phyloP scores from a whole-genome alignment of 148 eudicot species.

The Talinum fruticosum region DNA sequence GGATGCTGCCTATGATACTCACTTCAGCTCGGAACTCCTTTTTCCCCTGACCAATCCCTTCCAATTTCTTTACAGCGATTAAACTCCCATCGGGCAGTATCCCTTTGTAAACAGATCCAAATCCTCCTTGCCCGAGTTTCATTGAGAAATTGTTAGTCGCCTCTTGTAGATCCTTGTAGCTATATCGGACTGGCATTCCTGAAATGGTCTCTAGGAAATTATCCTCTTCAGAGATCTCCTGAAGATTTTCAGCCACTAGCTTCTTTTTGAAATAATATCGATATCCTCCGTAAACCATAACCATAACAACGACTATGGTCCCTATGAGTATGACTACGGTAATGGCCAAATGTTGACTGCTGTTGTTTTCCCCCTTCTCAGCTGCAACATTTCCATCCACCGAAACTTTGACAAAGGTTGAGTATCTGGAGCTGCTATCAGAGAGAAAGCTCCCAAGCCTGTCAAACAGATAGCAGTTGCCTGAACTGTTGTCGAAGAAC shows the following conservation, averaged over 20 bases:
- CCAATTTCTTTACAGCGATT: conserved; percentile 78
- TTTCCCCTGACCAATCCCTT: conserved; percentile 93
- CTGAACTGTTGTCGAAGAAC: conserved; percentile 67
- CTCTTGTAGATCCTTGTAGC: conserved; percentile 58
- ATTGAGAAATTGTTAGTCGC: conserved; percentile 63
- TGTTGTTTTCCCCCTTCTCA: conserved; percentile 30
- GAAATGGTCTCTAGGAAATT: conserved; percentile 65
- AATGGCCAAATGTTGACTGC: conserved; percentile 25
- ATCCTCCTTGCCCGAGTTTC: conserved; percentile 95
- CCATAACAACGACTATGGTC: conserved; percentile 45
- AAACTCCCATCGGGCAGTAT: conserved; percentile 56
- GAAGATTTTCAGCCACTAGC: conserved; percentile 25
- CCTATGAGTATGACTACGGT: conserved; percentile 42
- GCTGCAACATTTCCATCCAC: conserved; percentile 18
- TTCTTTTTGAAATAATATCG: conserved; percentile 35
- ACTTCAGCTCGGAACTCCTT: conserved; percentile 96
- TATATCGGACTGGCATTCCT: conserved; percentile 86
- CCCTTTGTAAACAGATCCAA: conserved; percentile 90
- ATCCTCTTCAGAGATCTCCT: conserved; percentile 80
- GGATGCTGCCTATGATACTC: conserved; percentile 90
- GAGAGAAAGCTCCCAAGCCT: conserved; percentile 64
- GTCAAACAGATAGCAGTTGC: conserved; percentile 65
- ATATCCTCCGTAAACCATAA: conserved; percentile 44
- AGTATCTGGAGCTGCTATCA: conserved; percentile 31
- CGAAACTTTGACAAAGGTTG: conserved; percentile 54